Percentiles rank a stretch among this genome's conserved stretches.
phyloP scores from a whole-genome alignment of 495 filamentous ascomycete species.

The Neurospora sp. region DNA sequence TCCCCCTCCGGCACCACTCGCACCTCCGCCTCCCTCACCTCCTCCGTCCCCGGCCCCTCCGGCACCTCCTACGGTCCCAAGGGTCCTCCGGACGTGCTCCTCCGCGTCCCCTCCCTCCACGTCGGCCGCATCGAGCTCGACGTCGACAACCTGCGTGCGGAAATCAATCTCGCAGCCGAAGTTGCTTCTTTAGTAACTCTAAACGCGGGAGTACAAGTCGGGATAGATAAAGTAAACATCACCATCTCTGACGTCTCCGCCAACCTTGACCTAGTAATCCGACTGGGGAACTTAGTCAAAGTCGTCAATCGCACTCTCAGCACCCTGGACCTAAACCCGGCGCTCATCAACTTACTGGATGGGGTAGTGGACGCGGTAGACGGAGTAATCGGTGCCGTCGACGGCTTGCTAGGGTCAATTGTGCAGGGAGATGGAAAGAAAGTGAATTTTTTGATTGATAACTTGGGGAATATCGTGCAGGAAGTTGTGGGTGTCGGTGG shows the following conservation, averaged over 20 bases:
- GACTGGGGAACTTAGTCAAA: conserved; percentile 45
- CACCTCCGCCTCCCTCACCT: conserved; percentile 3
- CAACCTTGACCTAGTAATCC: conserved; percentile 44
- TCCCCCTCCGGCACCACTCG: conserved; percentile 1
- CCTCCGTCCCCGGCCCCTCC: conserved; percentile 6
- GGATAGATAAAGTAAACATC: conserved; percentile 45
- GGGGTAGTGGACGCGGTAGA: conserved; percentile 38
- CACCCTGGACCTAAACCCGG: conserved; percentile 45
- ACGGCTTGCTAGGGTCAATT: conserved; percentile 43
- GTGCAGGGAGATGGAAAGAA: conserved; percentile 39
- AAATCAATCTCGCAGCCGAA: conserved; percentile 46
- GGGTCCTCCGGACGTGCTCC: conserved; percentile 40
- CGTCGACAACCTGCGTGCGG: conserved; percentile 42
- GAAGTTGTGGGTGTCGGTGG: conserved; percentile 30
- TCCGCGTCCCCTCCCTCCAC: conserved; percentile 42
- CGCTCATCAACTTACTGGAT: conserved; percentile 44
- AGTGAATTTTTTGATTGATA: conserved; percentile 47
- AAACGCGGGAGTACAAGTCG: conserved; percentile 44
- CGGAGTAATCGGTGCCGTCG: conserved; percentile 41
- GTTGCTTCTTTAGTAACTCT: conserved; percentile 43
- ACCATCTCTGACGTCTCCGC: conserved; percentile 47
- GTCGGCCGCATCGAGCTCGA: conserved; percentile 46
- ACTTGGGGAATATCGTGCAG: conserved; percentile 49
- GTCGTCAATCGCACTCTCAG: conserved; percentile 48
- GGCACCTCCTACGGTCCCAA: conserved; percentile 7